Evolutionary conservation across 805 yeast species (phyloP).

Genomic region (Yarrowia sp.): DNA sequence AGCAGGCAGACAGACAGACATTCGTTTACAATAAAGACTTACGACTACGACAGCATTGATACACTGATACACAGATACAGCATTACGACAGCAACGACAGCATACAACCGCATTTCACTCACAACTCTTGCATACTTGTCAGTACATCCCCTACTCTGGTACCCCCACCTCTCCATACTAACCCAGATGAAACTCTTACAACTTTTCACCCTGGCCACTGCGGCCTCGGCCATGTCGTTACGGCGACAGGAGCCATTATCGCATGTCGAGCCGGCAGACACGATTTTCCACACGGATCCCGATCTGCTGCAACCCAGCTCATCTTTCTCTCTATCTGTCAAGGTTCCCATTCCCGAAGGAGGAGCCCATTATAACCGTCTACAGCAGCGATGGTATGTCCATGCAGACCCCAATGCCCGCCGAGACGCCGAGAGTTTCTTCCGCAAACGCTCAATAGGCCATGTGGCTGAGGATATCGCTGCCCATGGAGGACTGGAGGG

Average conservation of each 20-base stretch:
- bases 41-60: too few species aligned
- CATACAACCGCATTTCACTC: too few species aligned
- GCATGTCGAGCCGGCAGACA: slow-evolving; percentile 35
- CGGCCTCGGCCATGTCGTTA: slow-evolving; percentile 31
- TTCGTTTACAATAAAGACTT: too few species aligned
- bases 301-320: slow-evolving; percentile 9
- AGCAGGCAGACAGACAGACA: too few species aligned
- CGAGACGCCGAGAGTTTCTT: slow-evolving; percentile 33
- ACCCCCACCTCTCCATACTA: not conserved
- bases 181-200: slow-evolving; percentile 29
- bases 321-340: slow-evolving; percentile 23
- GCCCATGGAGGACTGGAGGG: slow-evolving; percentile 15
- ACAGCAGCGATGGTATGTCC: slow-evolving; percentile 36
- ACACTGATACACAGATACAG: too few species aligned
- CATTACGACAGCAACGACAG: too few species aligned
- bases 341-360: slow-evolving; percentile 33
- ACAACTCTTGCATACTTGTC: too few species aligned
- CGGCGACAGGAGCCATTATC: slow-evolving; percentile 28
- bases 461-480: not conserved
- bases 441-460: slow-evolving; percentile 17
- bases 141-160: not conserved
- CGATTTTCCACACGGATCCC: slow-evolving; percentile 24
- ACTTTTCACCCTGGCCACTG: slow-evolving; percentile 1
- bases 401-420: slow-evolving; percentile 34
- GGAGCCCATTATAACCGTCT: slow-evolving; percentile 34